Percentiles rank a stretch among this genome's conserved stretches.
phyloP scores from a whole-genome alignment of 768 basidiomycete species.

The Lactarius sanguifluus region DNA sequence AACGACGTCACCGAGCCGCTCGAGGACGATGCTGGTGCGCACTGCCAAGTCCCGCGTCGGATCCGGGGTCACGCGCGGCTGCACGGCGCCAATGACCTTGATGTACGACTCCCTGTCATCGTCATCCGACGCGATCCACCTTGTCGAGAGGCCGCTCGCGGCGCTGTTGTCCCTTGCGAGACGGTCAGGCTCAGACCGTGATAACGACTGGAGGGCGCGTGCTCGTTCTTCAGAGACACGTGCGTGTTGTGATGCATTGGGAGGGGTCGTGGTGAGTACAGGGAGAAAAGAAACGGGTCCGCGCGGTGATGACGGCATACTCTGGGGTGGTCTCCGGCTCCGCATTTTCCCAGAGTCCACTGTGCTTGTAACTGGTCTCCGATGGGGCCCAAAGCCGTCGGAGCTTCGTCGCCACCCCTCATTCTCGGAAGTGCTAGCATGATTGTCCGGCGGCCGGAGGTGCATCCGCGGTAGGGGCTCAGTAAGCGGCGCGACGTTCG shows the following conservation, averaged over 20 bases:
- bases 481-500: not conserved
- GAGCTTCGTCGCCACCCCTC: not conserved
- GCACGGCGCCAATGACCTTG: slow-evolving; percentile 18
- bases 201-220: not conserved
- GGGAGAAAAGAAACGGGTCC: not conserved
- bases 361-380: not conserved
- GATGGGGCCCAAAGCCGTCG: not conserved
- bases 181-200: not conserved
- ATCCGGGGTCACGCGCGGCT: slow-evolving; percentile 11
- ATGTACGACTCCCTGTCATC: not conserved
- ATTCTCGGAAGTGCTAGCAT: not conserved
- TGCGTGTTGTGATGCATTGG: not conserved
- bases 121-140: slow-evolving; percentile 26
- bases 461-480: not conserved
- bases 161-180: slow-evolving; percentile 1
- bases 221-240: not conserved
- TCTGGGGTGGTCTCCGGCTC: not conserved
- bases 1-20: not conserved
- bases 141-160: slow-evolving; percentile 11
- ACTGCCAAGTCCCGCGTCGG: not conserved
- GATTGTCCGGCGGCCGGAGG: not conserved
- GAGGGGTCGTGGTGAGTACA: not conserved
- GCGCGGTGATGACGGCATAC: not conserved
- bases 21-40: slow-evolving; percentile 23
- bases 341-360: not conserved